Percentiles rank a stretch among this genome's conserved stretches.
phyloP scores from a whole-genome alignment of 2,329 filamentous ascomycete genomes.

The Pyrenophora tritici-repentis region DNA sequence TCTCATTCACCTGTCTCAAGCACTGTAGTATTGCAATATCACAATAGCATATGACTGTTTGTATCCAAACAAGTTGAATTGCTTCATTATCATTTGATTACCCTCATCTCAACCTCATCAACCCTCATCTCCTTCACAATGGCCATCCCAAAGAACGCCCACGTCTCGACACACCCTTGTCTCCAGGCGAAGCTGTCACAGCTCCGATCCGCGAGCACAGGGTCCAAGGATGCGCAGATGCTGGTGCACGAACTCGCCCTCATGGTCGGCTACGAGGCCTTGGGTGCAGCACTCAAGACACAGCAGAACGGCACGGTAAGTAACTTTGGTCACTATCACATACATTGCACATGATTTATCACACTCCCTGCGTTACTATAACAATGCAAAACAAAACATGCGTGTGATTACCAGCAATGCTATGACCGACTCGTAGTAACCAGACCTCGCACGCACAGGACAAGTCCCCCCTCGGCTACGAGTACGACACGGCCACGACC shows the following conservation, averaged over 20 bases:
- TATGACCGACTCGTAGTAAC: too few relatives aligned
- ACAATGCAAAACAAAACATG: too few relatives aligned
- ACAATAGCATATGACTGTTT: too few relatives aligned
- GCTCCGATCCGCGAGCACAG: constrained; percentile 74
- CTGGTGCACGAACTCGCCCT: constrained; percentile 86
- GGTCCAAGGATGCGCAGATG: constrained; percentile 75
- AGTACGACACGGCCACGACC: constrained; percentile 70
- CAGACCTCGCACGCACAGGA: constrained; percentile 60
- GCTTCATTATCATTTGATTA: neutral
- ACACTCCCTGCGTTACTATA: too few relatives aligned
- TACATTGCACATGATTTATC: too few relatives aligned
- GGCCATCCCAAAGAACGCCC: constrained; percentile 61
- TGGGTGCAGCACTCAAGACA: constrained; percentile 66
- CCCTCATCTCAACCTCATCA: neutral
- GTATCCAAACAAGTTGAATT: too few relatives aligned
- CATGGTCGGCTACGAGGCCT: constrained; percentile 81
- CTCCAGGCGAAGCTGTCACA: constrained; percentile 87
- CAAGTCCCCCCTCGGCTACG: constrained; percentile 75
- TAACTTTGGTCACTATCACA: constrained; percentile 11
- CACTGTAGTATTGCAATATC: too few relatives aligned
- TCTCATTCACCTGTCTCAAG: constrained; percentile 21
- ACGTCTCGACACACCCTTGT: constrained; percentile 85
- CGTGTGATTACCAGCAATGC: too few relatives aligned
- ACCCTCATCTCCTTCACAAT: constrained; percentile 20
- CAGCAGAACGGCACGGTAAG: constrained; percentile 67